phyloP scores from a whole-genome alignment of 1,139 yeast species.

The Saccharomyces pastorianus region DNA sequence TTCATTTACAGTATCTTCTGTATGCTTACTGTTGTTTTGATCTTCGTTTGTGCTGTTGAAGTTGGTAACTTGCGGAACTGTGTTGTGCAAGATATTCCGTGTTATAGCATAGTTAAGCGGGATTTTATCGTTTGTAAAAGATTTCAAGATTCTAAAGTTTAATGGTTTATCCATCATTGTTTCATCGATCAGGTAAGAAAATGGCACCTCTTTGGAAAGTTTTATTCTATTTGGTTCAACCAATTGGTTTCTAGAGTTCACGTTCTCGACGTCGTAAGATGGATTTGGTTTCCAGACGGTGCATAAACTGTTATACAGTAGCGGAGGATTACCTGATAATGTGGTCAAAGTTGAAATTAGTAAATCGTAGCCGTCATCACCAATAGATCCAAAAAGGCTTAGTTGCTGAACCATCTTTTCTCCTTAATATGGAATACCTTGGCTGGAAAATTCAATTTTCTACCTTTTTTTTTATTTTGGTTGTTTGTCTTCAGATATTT shows the following conservation, averaged over 20 bases:
- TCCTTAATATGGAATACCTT: background rate
- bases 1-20: background rate
- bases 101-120: constrained; percentile 4
- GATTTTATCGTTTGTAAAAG: constrained; percentile 5
- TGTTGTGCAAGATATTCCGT: background rate
- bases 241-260: constrained; percentile 26
- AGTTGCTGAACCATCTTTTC: constrained; percentile 35
- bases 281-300: constrained; percentile 32
- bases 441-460: background rate
- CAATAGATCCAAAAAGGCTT: constrained; percentile 30
- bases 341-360: constrained; percentile 31
- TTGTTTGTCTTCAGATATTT: background rate
- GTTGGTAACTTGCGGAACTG: background rate
- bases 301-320: constrained; percentile 25
- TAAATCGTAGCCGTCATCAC: constrained; percentile 28
- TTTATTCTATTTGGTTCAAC: constrained; percentile 29
- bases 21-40: background rate
- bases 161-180: background rate
- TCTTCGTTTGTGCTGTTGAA: background rate
- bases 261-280: constrained; percentile 21
- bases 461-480: background rate
- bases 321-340: constrained; percentile 33
- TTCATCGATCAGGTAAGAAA: constrained; percentile 6
- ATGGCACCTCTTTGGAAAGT: constrained; percentile 21
- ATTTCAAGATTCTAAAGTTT: constrained; percentile 10